These are phyloP conservation scores for Dryadomyces quercus-mongolicae DNA, from an alignment of 2,329 filamentous ascomycete species.

Conservation along the genomic window DNA sequence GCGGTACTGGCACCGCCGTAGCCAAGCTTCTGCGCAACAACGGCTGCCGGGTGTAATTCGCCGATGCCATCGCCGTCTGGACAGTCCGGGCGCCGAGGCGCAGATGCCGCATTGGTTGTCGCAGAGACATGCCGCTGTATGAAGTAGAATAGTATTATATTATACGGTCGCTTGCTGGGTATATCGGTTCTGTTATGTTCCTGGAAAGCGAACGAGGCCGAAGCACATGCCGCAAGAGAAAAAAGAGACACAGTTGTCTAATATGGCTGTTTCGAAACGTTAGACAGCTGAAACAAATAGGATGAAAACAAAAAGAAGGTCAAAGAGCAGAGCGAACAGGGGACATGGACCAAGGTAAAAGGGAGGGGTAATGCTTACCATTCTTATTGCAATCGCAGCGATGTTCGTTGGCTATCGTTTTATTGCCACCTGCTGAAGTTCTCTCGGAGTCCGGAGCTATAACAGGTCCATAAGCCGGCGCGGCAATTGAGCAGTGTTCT, in stretches of 20 bases:
- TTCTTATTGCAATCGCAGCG: too few species aligned
- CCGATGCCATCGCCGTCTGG: neutral
- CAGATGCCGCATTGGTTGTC: constrained; percentile 18
- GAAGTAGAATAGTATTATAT: too few species aligned
- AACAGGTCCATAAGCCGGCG: neutral
- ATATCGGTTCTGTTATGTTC: too few species aligned
- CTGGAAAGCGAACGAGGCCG: too few species aligned
- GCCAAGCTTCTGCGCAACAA: constrained; percentile 30
- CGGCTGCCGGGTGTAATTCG: constrained; percentile 7
- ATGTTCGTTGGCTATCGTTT: neutral
- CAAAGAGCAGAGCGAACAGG: neutral
- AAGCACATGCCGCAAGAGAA: neutral
- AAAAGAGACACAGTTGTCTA: too few species aligned
- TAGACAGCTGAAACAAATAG: neutral
- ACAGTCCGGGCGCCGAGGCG: constrained; percentile 3
- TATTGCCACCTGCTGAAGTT: neutral
- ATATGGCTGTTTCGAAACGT: neutral
- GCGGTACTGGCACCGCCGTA: constrained; percentile 48
- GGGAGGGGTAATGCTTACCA: neutral
- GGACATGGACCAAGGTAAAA: neutral
- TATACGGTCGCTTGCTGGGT: too few species aligned
- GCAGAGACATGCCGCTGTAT: constrained; percentile 23
- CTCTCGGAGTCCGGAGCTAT: constrained; percentile 7
- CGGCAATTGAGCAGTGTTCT: too few species aligned
- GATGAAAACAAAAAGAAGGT: neutral